Evolutionary conservation across 768 basidiomycete species (phyloP), one percentile per base, ranked within the genome.

Genomic region (Neoboletus brunneissimus): DNA sequence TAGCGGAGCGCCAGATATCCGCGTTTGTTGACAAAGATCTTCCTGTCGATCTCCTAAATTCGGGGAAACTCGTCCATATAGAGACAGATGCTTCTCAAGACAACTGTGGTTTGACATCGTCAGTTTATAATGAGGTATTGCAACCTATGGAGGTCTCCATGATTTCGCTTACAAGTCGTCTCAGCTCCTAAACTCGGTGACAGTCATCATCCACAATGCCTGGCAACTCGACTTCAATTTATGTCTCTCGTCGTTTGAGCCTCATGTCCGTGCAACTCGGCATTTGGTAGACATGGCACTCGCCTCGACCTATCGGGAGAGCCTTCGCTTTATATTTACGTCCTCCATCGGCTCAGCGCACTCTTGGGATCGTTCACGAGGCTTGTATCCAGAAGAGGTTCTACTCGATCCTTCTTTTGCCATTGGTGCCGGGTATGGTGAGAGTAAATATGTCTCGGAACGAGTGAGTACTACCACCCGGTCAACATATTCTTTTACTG

Each of bases 141-240:
- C 7, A 49, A 7, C 15, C 25, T 15, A n/a, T 22, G 16, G 5
- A 23, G 12, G 3, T 12, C 20, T n/a, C n/a, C n/a, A 3, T 18
- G 23, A 7, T 29, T 5, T 35, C 22, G 12, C 49, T 53, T 29
- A 53, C n/a, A 8, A 7, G n/a, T 42, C 15, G 2, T 32, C 11
- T n/a, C 37, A 67, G 67, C 47, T 67, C 27, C 61, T 57, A 11
- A 45, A 60, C 11, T 62, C 62, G 1, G 65, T 76, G 25, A 71
- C 68, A 9, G 50, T 70, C 69, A 50, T 75, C 48, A 66, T 75
- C 0, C 70, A 75, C 53, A 73, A 75, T 42, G 77, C 74, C 1
- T 78, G 75, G 78, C 58, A 67, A 11, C 61, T 79, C 8, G 72
- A 80, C 54, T 79, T 78, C 55, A 78, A 79, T 20, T 57, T 75